Conservation (phyloP, 768 basidiomycete species). For the Galerina sulciceps region DNA sequence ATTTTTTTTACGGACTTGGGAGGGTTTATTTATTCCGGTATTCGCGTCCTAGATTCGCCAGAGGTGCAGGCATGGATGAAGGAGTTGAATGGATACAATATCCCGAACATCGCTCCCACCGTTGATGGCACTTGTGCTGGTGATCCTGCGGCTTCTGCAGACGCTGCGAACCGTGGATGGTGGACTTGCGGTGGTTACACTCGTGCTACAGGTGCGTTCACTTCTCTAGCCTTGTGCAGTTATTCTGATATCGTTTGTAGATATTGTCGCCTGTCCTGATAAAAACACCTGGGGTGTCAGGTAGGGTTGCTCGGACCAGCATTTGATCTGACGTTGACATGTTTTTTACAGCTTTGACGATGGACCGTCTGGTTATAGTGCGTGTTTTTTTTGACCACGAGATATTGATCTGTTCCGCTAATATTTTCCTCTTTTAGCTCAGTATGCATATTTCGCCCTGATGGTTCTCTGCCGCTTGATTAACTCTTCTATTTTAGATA, state of each 20-base stretch:
- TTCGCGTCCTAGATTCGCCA: conserved; percentile 43
- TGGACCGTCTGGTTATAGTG: conserved; percentile 84
- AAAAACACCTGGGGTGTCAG: conserved; percentile 79
- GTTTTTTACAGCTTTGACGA: conserved; percentile 69
- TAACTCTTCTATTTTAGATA: conserved; percentile 40
- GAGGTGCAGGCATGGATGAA: conserved; percentile 79
- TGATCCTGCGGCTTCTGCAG: conserved; percentile 57
- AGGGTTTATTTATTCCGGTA: neutral
- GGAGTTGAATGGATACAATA: conserved; percentile 70
- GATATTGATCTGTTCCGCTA: neutral
- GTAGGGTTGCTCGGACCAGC: conserved; percentile 25
- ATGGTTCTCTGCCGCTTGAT: neutral
- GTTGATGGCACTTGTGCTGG: conserved; percentile 69
- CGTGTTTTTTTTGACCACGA: conserved; percentile 32
- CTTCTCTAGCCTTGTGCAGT: neutral
- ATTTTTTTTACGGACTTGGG: neutral
- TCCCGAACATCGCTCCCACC: conserved; percentile 70
- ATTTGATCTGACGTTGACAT: conserved; percentile 6
- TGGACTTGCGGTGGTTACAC: conserved; percentile 88
- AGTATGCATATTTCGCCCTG: conserved; percentile 38
- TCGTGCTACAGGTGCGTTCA: conserved; percentile 44
- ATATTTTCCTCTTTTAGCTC: conserved; percentile 39
- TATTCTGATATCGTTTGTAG: conserved; percentile 22
- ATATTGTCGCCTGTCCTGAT: conserved; percentile 71
- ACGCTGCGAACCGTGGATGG: conserved; percentile 76